These are phyloP conservation scores for Cercospora citrullina DNA, from an alignment of 2,329 filamentous ascomycete species.

Conservation along the genomic window DNA sequence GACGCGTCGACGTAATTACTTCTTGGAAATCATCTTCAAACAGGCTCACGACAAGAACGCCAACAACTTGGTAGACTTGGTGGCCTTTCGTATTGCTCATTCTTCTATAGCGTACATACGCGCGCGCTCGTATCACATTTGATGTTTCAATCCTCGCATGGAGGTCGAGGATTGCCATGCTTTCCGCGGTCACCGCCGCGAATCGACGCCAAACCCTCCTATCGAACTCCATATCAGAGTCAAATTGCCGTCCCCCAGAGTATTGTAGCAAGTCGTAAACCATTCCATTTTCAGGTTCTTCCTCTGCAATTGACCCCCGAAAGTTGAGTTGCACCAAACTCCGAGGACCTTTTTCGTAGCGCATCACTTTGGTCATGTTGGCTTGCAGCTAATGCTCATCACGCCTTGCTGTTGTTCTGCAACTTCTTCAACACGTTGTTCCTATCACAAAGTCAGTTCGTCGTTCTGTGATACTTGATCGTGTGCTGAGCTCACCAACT, in stretches of 20 bases:
- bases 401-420: constrained; percentile 16
- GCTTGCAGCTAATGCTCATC: not conserved
- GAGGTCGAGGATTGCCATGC: constrained; percentile 1
- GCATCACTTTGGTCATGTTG: not conserved
- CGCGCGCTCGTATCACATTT: not conserved
- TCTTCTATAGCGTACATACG: constrained; percentile 2
- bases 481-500: constrained; percentile 19
- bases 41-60: not conserved
- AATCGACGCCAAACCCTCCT: not conserved
- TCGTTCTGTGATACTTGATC: not conserved
- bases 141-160: not conserved
- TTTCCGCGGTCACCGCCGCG: not conserved
- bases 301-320: not conserved
- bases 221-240: constrained; percentile 3
- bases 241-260: not conserved
- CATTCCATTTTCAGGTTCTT: not conserved
- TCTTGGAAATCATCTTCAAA: not conserved
- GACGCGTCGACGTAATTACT: not conserved
- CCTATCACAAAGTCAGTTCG: constrained; percentile 9
- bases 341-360: not conserved
- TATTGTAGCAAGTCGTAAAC: constrained; percentile 17
- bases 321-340: not conserved
- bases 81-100: not conserved
- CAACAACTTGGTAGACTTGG: not conserved
- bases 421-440: constrained; percentile 23